Evolutionary conservation across 1,139 yeast genomes (phyloP).

Genomic region (Candida labiduridarum): DNA sequence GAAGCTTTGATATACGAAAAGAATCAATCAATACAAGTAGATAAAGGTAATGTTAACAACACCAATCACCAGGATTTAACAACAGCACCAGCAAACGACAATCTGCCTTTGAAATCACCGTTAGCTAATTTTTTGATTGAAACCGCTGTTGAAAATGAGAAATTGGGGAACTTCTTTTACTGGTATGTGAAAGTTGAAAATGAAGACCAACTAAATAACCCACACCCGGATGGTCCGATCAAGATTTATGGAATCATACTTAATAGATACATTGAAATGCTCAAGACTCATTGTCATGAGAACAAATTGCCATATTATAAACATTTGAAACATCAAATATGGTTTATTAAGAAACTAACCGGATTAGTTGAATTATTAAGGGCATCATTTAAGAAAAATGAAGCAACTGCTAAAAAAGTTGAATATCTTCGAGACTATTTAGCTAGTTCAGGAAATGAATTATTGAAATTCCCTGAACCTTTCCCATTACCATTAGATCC

Average conservation of each 20-base stretch:
- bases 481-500: conserved; percentile 78
- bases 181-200: conserved; percentile 93
- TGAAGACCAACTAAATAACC: conserved; percentile 56
- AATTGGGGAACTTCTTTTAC: conserved; percentile 79
- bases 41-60: conserved; percentile 9
- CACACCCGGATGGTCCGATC: conserved; percentile 12
- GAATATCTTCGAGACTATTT: conserved; percentile 46
- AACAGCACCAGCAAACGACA: conserved; percentile 5
- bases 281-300: conserved; percentile 33
- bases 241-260: conserved; percentile 38
- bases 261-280: conserved; percentile 42
- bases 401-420: conserved; percentile 45
- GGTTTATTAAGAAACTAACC: conserved; percentile 48
- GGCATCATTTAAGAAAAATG: conserved; percentile 44
- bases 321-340: conserved; percentile 45
- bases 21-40: conserved; percentile 6
- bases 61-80: too few species aligned
- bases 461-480: conserved; percentile 48
- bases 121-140: conserved; percentile 79
- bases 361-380: conserved; percentile 43
- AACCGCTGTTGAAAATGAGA: conserved; percentile 65
- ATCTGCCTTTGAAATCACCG: conserved; percentile 47
- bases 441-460: conserved; percentile 42
- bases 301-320: conserved; percentile 39
- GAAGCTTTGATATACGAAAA: conserved; percentile 43